Base-by-base conservation (phyloP, 306 rosid species). In the Gynostemma pentaphyllum region DNA sequence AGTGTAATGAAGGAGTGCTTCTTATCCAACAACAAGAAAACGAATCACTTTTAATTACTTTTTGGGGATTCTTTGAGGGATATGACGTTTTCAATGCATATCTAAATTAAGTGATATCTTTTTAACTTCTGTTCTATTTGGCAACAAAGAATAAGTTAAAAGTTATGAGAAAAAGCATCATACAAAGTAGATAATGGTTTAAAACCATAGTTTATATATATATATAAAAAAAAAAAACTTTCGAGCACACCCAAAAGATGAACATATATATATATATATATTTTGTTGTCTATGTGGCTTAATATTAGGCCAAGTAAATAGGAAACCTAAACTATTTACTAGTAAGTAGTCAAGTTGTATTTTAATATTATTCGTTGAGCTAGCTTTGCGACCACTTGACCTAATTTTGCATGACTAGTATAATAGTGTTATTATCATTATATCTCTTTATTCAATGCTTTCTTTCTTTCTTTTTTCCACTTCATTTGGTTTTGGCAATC, bases 21-120 rank as follows among this genome's bases (percentile, higher is more conserved):
- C 66, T 41, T 61, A 61, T 61, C 66, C 66, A 39, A 61, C 48
- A n/a, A 16, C 64, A 57, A 34, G 46, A 32, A 57, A 30, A 36
- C 64, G 64, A 57, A 57, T 57, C 64, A 57, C 63, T 61, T 61
- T 61, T 61, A 40, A 23, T 36, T 61, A 61, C 66, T 61, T 61
- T 61, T 61, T 22, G 23, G 50, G 66, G 66, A 61, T 61, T 61
- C 66, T 61, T 61, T 41, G 13, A 30, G 2, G 14, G 66, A 36
- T 21, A n/a, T 23, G 66, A 61, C 40, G 66, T 40, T 40, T 40
- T 13, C 34, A 22, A 14, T 24, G 26, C 66, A 61, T 41, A 41
- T 61, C 66, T 61, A 61, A 60, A 23, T 18, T 12, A 5, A 61
- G 37, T 8, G n/a, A 60, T 40, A 32, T 57, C 18, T 36, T 34